phyloP scores from a whole-genome alignment of 371 early-diverging fungal genomes.

The Nosema granulosis region DNA sequence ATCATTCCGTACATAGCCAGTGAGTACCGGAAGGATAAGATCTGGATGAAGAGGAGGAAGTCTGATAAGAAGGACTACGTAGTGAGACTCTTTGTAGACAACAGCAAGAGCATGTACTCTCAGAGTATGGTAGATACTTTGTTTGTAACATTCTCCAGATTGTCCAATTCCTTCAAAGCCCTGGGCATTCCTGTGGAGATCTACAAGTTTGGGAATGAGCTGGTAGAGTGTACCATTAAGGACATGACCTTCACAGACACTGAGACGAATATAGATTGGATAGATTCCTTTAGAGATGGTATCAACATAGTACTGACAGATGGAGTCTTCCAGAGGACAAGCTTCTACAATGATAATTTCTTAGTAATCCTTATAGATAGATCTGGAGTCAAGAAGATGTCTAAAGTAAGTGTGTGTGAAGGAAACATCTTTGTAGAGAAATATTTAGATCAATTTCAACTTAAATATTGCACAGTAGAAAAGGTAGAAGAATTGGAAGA shows the following conservation, averaged over 20 bases:
- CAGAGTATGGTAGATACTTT: constrained; percentile 54
- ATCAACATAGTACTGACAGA: constrained; percentile 63
- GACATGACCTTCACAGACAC: constrained; percentile 50
- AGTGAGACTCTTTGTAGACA: constrained; percentile 93
- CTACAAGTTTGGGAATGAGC: constrained; percentile 56
- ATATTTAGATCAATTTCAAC: constrained; percentile 55
- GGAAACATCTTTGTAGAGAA: constrained; percentile 45
- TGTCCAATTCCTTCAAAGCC: constrained; percentile 46
- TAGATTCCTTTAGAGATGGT: constrained; percentile 54
- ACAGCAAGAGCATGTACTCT: constrained; percentile 83
- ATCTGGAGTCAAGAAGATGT: constrained; percentile 50
- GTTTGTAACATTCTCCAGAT: constrained; percentile 24
- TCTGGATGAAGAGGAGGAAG: constrained; percentile 94
- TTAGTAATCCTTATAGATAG: constrained; percentile 56
- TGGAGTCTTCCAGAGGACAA: constrained; percentile 55
- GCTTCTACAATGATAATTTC: constrained; percentile 37
- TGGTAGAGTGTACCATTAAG: constrained; percentile 11
- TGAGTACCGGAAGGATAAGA: constrained; percentile 96
- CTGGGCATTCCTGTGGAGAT: constrained; percentile 62
- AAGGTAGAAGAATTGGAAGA: constrained; percentile 54
- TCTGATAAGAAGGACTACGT: constrained; percentile 92
- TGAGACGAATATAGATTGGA: constrained; percentile 49
- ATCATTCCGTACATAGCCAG: constrained; percentile 96
- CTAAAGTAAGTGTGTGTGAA: constrained; percentile 43
- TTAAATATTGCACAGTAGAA: constrained; percentile 54